A percentile compares a stretch with the other conserved stretches of the same genome.
These are phyloP conservation scores for Ustilago shanxiensis DNA, from an alignment of 1,284 basidiomycete genomes.

Conservation along the genomic window DNA sequence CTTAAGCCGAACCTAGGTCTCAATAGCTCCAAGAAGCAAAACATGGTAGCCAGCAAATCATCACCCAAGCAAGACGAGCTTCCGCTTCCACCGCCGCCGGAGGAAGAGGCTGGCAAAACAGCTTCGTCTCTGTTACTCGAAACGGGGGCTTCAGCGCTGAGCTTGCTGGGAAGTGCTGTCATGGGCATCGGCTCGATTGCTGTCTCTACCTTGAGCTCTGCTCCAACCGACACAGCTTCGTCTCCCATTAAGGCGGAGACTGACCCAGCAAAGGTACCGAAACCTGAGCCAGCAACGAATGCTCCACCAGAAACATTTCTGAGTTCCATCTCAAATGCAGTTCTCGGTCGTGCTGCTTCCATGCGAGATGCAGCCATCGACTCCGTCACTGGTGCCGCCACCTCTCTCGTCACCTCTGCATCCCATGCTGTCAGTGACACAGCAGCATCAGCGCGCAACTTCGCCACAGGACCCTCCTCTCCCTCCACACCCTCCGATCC, in stretches of 20 bases:
- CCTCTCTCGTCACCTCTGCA: slow-evolving; percentile 2
- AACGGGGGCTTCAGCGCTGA: slow-evolving; percentile 24
- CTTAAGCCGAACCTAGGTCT: slow-evolving; percentile 24
- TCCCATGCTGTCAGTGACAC: slow-evolving; percentile 9
- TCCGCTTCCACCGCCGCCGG: slow-evolving; percentile 15
- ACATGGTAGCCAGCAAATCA: neutral
- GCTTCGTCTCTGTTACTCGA: slow-evolving; percentile 15
- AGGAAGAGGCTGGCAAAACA: neutral
- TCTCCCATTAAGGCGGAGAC: neutral
- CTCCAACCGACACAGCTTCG: neutral
- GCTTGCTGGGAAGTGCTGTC: slow-evolving; percentile 27
- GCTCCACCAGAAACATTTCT: slow-evolving; percentile 3
- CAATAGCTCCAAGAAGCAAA: neutral
- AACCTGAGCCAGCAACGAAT: neutral
- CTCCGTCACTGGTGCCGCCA: neutral
- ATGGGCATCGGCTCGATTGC: slow-evolving; percentile 20
- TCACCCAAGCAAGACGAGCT: slow-evolving; percentile 3
- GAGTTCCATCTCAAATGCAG: slow-evolving; percentile 8
- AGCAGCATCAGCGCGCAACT: neutral
- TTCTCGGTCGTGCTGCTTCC: slow-evolving; percentile 17
- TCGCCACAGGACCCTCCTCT: neutral
- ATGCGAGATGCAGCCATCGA: slow-evolving; percentile 14
- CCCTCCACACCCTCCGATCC: neutral
- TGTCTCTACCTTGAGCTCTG: slow-evolving; percentile 12
- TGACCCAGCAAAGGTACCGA: neutral